These are phyloP conservation scores for Aspergillus avenaceus DNA, from an alignment of 495 filamentous ascomycete genomes.

Conservation along the genomic window DNA sequence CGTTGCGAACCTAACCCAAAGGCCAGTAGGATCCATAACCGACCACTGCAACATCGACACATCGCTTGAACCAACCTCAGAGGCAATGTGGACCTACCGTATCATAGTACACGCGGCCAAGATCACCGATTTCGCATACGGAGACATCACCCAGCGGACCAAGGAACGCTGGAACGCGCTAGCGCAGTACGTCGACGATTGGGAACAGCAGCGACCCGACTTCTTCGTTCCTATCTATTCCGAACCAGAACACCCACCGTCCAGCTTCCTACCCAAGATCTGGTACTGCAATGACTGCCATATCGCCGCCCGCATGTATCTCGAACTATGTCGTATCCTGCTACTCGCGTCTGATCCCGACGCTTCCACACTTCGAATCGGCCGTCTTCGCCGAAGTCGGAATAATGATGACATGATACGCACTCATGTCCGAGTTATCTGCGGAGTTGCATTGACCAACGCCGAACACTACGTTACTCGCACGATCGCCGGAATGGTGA, in stretches of 20 bases:
- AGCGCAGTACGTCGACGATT: conserved; percentile 1
- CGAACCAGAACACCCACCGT: background rate
- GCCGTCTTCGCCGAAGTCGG: background rate
- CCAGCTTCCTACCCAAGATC: background rate
- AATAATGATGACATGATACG: background rate
- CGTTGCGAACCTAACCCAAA: background rate
- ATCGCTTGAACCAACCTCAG: background rate
- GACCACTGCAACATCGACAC: background rate
- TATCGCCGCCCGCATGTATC: background rate
- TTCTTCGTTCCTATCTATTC: background rate
- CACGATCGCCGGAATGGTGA: background rate
- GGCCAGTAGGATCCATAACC: background rate
- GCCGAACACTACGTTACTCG: background rate
- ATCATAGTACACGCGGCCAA: background rate
- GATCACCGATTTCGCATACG: conserved; percentile 1
- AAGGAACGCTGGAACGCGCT: conserved; percentile 1
- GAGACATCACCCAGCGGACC: background rate
- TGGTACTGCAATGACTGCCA: background rate
- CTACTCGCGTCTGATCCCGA: background rate
- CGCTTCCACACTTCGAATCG: background rate
- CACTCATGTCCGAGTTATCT: background rate
- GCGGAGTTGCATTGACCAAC: background rate
- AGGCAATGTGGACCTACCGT: background rate
- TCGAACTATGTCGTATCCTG: background rate
- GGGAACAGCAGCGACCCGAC: background rate